These are phyloP conservation scores for Sporothrix curviconia DNA, from an alignment of 2,329 filamentous ascomycete species.

Conservation along the genomic window DNA sequence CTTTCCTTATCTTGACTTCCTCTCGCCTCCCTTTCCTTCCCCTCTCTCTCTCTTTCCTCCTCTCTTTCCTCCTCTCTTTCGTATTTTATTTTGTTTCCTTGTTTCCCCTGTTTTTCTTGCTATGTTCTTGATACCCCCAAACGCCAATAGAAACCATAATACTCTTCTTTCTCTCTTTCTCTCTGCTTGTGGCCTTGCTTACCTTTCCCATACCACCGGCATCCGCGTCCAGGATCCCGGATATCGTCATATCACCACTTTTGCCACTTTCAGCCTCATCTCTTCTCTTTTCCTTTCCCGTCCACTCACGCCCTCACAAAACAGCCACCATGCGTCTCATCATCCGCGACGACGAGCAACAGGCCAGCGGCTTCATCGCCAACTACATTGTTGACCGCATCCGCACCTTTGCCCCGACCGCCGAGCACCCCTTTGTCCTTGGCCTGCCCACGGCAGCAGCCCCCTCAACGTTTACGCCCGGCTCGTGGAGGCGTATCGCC, in stretches of 20 bases:
- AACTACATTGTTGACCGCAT: slow-evolving; percentile 70
- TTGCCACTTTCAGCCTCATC: not conserved
- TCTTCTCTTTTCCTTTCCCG: not conserved
- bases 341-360: slow-evolving; percentile 56
- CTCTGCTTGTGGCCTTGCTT: not conserved
- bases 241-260: not conserved
- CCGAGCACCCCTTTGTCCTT: slow-evolving; percentile 61
- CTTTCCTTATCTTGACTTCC: not conserved
- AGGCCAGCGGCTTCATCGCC: slow-evolving; percentile 61
- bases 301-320: not conserved
- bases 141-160: slow-evolving; percentile 7
- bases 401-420: slow-evolving; percentile 58
- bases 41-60: not conserved
- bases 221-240: too few relatives aligned
- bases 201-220: not conserved
- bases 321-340: slow-evolving; percentile 58
- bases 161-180: not conserved
- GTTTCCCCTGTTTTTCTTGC: not conserved
- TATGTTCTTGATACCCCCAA: slow-evolving; percentile 9
- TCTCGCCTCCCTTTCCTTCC: not conserved
- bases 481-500: slow-evolving; percentile 56
- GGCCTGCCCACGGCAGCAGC: slow-evolving; percentile 68
- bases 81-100: not conserved
- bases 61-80: not conserved
- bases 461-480: slow-evolving; percentile 63